Evolutionary conservation across 208 protist species (phyloP), one percentile per base, ranked within the genome.

Genomic region (Lotmaria passim): DNA sequence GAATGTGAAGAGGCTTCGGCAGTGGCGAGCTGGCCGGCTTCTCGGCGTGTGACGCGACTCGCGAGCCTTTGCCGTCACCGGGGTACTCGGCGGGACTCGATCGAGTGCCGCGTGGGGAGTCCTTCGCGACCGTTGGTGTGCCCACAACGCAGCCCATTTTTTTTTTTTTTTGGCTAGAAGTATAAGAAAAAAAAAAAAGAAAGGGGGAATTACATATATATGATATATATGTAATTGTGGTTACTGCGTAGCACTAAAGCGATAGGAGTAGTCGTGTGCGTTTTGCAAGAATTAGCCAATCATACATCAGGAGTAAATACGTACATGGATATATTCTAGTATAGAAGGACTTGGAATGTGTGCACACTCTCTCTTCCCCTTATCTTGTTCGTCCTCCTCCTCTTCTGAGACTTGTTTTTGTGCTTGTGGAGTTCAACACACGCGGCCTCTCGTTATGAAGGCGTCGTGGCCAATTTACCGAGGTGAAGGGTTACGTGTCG

Each of bases 121-220:
- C 26, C 26, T 7, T 23, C 0, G 57, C 11, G 28, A 3, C 24
- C 7, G n/a, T 23, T 3, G 19, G 21, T 11, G 48, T 58, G 38
- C 62, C 2, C 11, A 68, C 47, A 8, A 56, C 47, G 23, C 47
- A 56, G 23, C 62, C 62, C 62, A 56, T 68, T 43, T 21, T 7
- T 14, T 23, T 8, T 30, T 56, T 24, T 14, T 30, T 36, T 30
- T 21, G 19, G 7, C n/a, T n/a, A 41, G 19, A 44, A 11, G 15
- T 30, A 38, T 43, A 26, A 57, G 46, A 65, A 60, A 68, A 67
- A 50, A 60, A 60, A 65, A 73, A 48, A 56, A 26, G 47, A 69
- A n/a, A n/a, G n/a, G n/a, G n/a, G n/a, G n/a, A n/a, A n/a, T n/a
- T n/a, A n/a, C n/a, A n/a, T n/a, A n/a, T n/a, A n/a, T n/a, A n/a